Base-by-base conservation (phyloP, 306 rosid species). In the Dryas alaskensis region DNA sequence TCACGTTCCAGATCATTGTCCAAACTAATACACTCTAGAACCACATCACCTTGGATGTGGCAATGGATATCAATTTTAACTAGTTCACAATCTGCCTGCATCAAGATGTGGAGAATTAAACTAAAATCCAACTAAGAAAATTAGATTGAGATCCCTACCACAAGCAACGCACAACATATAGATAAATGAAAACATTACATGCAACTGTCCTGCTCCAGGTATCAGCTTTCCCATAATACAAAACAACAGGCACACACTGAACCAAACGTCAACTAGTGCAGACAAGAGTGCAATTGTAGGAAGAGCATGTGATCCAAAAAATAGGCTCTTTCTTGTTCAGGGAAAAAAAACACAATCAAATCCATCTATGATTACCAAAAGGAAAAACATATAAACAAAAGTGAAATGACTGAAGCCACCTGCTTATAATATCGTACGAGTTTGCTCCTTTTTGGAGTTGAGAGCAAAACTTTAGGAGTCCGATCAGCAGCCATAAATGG, bases 11-110 rank as follows among this genome's bases (percentile, higher is more conserved):
- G 80, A 82, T 90, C 96, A 76, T 83, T 65, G 55, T 90, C 93
- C 86, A 95, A 84, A 83, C 88, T 83, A 74, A 95, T 92, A 75
- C 97, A 92, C 86, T 92, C 97, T 63, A 95, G 92, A 88, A 95
- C 97, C 43, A 95, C 97, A 80, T 95, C 99, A 6, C 99, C 99
- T 87, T 92, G 98, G 79, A 88, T 81, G 74, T 90, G 99, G 83
- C 98, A 92, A 80, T 86, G 90, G 73, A 95, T 87, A 87, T 95
- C 99, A 85, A 95, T 90, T 83, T 95, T 95, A 51, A 89, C 89
- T 46, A 95, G 84, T 64, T 95, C 98, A 70, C 89, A 86, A 77
- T 92, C 99, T 84, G 72, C 80, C 98, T 95, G 92, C 69, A 74
- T 79, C 65, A 80, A 85, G 74, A 82, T 19, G 65, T 42, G 39